Base-by-base conservation (phyloP, 2,329 filamentous ascomycete species). In the Claviceps pazoutovae region DNA sequence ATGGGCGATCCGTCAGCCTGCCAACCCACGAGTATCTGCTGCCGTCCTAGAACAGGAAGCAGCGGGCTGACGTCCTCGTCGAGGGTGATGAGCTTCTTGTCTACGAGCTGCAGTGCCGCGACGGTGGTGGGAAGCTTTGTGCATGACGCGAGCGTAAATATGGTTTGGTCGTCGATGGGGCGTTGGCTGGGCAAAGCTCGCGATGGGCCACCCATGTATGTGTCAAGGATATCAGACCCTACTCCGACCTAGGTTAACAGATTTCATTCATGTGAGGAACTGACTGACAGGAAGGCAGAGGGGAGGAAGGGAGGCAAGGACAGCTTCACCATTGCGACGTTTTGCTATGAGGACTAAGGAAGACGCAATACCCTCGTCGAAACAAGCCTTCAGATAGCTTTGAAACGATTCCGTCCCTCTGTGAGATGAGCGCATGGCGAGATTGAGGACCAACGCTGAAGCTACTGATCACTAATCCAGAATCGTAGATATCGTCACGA, bases 41-140 rank as follows among this genome's bases (percentile, higher is more conserved):
- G 2, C 68, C 70, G 8, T 71, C 68, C 0, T 80, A 64, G 1
- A 59, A 59, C 0, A 80, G 57, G 0, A 73, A 60, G 0, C 74
- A 75, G 6, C 9, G 8, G 8, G 19, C 17, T 21, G 4, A 43
- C 41, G 41, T 43, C 41, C 4, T 17, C 13, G 11, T 43, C 19
- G 17, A 43, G 19, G 5, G 39, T 4, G 41, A 43, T 43, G 9
- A 43, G 41, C 8, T 43, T 43, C 9, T 72, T 67, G 38, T 81
- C 76, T 2, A 80, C 74, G 46, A 74, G 71, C 53, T 79, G 74
- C n/a, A 82, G 58, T 1, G 70, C 70, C 2, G 76, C 72, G 49
- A 82, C 70, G 1, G 71, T 69, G 2, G 76, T 71, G 50, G 78
- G 55, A 2, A 82, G 61, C 54, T 74, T 74, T 26, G 64, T 68